phyloP scores from a whole-genome alignment of 441 rosid species.

The Omphalea diandra region DNA sequence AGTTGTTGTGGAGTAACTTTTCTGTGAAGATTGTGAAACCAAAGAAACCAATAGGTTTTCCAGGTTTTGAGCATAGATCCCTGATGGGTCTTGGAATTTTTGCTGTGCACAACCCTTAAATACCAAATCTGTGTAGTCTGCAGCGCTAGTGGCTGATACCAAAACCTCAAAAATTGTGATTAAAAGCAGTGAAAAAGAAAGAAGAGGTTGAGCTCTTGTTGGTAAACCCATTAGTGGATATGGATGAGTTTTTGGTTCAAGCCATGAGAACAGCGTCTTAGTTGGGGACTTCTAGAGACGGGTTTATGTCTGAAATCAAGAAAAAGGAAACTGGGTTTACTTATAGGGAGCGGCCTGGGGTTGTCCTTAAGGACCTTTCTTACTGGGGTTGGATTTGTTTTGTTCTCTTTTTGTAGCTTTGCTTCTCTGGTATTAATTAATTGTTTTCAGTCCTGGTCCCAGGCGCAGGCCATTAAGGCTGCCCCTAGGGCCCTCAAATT shows the following conservation, averaged over 20 bases:
- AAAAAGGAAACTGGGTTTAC: conserved; percentile 3
- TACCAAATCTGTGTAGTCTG: conserved; percentile 48
- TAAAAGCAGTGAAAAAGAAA: conserved; percentile 17
- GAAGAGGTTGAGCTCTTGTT: conserved; percentile 13
- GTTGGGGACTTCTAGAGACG: conserved; percentile 10
- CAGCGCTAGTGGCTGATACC: conserved; percentile 19
- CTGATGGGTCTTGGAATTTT: conserved; percentile 57
- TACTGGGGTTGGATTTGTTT: conserved; percentile 6
- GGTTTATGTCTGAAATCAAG: conserved; percentile 24
- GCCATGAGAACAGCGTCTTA: conserved; percentile 12
- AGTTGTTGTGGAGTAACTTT: conserved; percentile 40
- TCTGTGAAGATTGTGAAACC: conserved; percentile 59
- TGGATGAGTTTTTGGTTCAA: conserved; percentile 17
- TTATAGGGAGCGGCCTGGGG: not conserved
- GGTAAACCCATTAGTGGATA: conserved; percentile 33
- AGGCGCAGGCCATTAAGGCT: too few species aligned
- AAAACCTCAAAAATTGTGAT: conserved; percentile 19
- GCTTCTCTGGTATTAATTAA: conserved; percentile 14
- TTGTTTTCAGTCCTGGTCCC: too few species aligned
- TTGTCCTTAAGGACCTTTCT: conserved; percentile 7
- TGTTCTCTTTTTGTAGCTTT: conserved; percentile 1
- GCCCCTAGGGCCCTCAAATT: too few species aligned
- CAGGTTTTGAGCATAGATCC: conserved; percentile 54
- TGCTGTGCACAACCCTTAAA: conserved; percentile 75
- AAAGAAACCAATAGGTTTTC: conserved; percentile 46